Evolutionary conservation across 2,329 filamentous ascomycete genomes (phyloP), one percentile per base, ranked within the genome.

Genomic region (Pyrenophora teres): DNA sequence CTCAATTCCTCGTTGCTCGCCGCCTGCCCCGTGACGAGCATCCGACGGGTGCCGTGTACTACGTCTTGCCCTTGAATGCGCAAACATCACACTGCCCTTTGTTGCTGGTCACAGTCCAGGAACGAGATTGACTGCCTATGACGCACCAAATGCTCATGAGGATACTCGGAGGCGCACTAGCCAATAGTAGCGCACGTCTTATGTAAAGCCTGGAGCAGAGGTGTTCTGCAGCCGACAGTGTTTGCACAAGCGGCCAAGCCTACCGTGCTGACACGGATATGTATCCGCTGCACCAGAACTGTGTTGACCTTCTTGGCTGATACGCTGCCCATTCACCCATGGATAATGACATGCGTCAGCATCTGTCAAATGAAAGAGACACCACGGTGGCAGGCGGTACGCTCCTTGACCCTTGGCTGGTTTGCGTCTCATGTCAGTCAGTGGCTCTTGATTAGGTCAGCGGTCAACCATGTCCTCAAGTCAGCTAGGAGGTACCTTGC

Each of bases 101-200:
- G 32, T 19, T n/a, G 45, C 40, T 46, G 19, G 18, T n/a, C 25
- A 15, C 23, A 19, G 25, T 32, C 9, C 27, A 2, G 10, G 27
- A 30, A 30, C 27, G 27, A 13, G 9, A 30, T 9, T 30, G 27
- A 30, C 25, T 41, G 40, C 35, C 41, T 32, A 50, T 37, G 46
- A 40, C 31, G 23, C 32, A 41, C 9, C 15, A 16, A n/a, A 41
- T 10, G 33, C 33, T 23, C 25, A 33, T 50, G 35, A 16, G 38
- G n/a, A 36, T 21, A 30, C 9, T 37, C 31, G 38, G 23, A 32
- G 32, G 47, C 38, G 27, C 46, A 16, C 44, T 40, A 43, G 45
- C 56, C 59, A 59, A 59, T 61, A n/a, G 49, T 46, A 50, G 46
- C 30, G 23, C 12, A 52, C 25, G 32, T 37, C 37, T 58, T 56